phyloP scores from a whole-genome alignment of 805 yeast genomes.

The Myxozyma geophila region DNA sequence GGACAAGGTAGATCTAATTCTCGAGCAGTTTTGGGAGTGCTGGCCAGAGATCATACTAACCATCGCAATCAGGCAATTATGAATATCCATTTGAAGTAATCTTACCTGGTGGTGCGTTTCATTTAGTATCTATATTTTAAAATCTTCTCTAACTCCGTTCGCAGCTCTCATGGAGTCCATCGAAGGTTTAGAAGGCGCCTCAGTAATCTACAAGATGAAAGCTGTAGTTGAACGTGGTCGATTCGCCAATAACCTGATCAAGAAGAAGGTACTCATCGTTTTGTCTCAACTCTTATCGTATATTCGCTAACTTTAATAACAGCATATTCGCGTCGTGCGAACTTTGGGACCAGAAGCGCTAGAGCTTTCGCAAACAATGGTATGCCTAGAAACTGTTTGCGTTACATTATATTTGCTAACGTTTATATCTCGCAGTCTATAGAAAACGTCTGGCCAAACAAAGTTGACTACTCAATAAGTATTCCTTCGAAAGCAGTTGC shows the following conservation, averaged over 20 bases:
- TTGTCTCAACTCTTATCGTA: neutral
- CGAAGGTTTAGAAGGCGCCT: slow-evolving; percentile 84
- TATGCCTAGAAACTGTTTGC: neutral
- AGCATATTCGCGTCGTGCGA: slow-evolving; percentile 76
- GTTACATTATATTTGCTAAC: neutral
- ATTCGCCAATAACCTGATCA: slow-evolving; percentile 64
- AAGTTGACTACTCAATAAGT: slow-evolving; percentile 85
- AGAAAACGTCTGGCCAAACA: slow-evolving; percentile 93
- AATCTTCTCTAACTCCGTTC: neutral
- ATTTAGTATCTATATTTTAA: neutral
- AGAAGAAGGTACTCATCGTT: slow-evolving; percentile 53
- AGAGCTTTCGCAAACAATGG: slow-evolving; percentile 84
- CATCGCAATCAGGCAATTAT: slow-evolving; percentile 68
- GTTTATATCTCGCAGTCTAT: slow-evolving; percentile 57
- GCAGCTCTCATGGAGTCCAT: slow-evolving; percentile 71
- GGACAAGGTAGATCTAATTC: slow-evolving; percentile 28
- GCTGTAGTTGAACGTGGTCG: slow-evolving; percentile 85
- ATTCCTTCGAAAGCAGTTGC: slow-evolving; percentile 89
- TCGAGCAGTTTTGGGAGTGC: neutral
- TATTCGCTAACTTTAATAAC: neutral
- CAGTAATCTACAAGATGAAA: slow-evolving; percentile 70
- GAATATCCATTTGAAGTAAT: slow-evolving; percentile 87
- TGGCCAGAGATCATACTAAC: neutral
- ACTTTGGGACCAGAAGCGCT: slow-evolving; percentile 86
- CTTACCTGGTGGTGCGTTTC: slow-evolving; percentile 67